Evolutionary conservation across 495 filamentous ascomycete species (phyloP).

Genomic region (Darksidea phi): DNA sequence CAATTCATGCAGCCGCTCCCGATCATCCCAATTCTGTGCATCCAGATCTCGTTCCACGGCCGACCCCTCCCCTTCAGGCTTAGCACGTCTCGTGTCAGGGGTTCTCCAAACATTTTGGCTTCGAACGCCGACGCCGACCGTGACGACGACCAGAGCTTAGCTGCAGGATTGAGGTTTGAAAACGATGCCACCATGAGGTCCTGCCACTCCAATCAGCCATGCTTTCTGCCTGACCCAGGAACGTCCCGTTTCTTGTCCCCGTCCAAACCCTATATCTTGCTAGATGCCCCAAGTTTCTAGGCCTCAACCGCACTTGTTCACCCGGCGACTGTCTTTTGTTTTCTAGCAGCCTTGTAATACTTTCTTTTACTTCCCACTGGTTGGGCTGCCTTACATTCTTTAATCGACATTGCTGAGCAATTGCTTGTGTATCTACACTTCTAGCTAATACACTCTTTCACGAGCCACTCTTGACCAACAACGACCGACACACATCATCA

Average conservation of each 20-base stretch:
- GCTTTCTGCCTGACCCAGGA: conserved; percentile 19
- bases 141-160: conserved; percentile 37
- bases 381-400: conserved; percentile 43
- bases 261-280: conserved; percentile 30
- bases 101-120: conserved; percentile 32
- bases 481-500: conserved; percentile 14
- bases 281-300: conserved; percentile 26
- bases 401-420: conserved; percentile 43
- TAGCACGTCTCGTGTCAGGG: conserved; percentile 33
- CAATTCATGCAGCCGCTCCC: conserved; percentile 26
- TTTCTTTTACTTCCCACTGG: conserved; percentile 42
- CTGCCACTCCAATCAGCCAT: conserved; percentile 39
- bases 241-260: conserved; percentile 26
- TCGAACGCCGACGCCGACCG: conserved; percentile 21
- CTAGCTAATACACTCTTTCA: conserved; percentile 36
- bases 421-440: conserved; percentile 29
- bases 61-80: conserved; percentile 26
- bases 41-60: conserved; percentile 30
- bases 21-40: conserved; percentile 17
- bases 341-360: conserved; percentile 40
- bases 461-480: conserved; percentile 25
- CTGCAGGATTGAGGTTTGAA: conserved; percentile 38
- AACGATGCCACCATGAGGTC: conserved; percentile 31
- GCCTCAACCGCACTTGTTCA: conserved; percentile 34
- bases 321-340: conserved; percentile 35